Base-by-base conservation (phyloP, 1,284 basidiomycete genomes). In the Trametes pubescens region DNA sequence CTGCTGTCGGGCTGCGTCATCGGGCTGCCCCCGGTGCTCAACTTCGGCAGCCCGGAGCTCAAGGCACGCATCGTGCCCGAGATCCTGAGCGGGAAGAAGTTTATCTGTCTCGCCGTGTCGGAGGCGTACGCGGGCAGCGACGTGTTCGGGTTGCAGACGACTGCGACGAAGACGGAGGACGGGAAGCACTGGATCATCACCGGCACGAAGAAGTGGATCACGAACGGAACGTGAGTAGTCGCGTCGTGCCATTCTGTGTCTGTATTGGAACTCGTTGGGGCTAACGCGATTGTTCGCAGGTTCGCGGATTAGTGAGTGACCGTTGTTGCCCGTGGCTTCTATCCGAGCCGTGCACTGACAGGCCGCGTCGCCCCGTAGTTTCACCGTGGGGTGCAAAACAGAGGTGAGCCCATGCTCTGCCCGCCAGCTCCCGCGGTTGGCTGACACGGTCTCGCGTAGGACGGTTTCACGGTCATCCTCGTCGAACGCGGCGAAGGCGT, bases 61-160 rank as follows among this genome's bases (percentile, higher is more conserved):
- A 91, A 92, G 75, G 86, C 89, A 62, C 87, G 87, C 72, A 81
- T 98, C 64, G 82, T 97, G 24, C 89, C 92, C 43, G 93, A 94
- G 24, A 87, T 96, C 4, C 81, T 98, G 48, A 80, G 84, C 11
- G 95, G 90, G 22, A 91, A 91, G 77, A 95, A 92, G 77, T 88
- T 88, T 70, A 88, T 91, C 49, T 89, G 89, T 69, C 83, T 99
- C 57, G 96, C 96, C 35, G 92, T 98, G 24, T 78, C 77, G 11
- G 78, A 79, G 67, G 95, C 96, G 0, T 94, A 93, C 71, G 96
- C 96, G 4, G 96, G 96, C 6, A 94, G 92, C 67, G 95, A 97
- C 74, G 94, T 98, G 26, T 86, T 90, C 74, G 91, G 92, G 26
- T 78, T 95, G 57, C 86, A 90, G 74, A 95, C 93, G 10, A 92